phyloP scores from a whole-genome alignment of 176 grass and related monocot genomes.

The Aechmea fasciata region DNA sequence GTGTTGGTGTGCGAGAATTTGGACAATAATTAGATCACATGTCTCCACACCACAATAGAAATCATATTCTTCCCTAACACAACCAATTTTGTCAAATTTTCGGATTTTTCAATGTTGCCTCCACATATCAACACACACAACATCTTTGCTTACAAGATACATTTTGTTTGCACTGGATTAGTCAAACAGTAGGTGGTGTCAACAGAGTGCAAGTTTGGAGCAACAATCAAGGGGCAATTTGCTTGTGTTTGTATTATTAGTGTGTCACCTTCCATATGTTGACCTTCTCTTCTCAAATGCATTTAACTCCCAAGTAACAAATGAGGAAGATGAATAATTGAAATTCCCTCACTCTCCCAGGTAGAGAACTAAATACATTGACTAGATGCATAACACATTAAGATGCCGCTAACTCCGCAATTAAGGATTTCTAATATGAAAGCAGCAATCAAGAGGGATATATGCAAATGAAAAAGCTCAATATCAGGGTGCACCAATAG shows the following conservation, averaged over 20 bases:
- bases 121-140: not conserved
- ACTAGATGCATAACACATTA: too few relatives aligned
- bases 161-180: not conserved
- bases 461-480: too few relatives aligned
- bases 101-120: not conserved
- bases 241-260: too few relatives aligned
- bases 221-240: not conserved
- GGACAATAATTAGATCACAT: not conserved
- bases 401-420: too few relatives aligned
- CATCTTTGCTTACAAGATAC: not conserved
- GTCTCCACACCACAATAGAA: not conserved
- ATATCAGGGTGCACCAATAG: too few relatives aligned
- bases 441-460: too few relatives aligned
- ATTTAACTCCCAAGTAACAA: not conserved
- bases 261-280: too few relatives aligned
- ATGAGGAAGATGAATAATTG: constrained; percentile 1
- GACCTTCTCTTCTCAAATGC: too few relatives aligned
- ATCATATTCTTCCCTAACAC: not conserved
- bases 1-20: not conserved
- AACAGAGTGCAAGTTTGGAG: not conserved
- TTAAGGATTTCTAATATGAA: too few relatives aligned
- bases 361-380: too few relatives aligned
- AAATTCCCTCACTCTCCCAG: too few relatives aligned
- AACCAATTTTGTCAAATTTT: not conserved
- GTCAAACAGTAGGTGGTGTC: not conserved